These are phyloP conservation scores for Eimeria acervulina DNA, from an alignment of 169 alveolate genomes.

Conservation along the genomic window DNA sequence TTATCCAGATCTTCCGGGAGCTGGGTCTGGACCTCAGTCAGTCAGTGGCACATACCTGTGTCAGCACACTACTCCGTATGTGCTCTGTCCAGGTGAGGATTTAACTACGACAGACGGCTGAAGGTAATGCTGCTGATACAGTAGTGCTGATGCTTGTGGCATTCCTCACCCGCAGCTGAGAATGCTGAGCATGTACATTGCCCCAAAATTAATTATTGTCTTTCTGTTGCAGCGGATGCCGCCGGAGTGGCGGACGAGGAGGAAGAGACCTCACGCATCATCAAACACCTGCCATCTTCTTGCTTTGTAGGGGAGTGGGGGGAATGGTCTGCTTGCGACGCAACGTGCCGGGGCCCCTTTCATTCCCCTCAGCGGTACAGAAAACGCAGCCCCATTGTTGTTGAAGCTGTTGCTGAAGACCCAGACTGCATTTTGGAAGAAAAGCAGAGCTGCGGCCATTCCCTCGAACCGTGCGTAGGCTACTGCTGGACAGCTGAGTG, in stretches of 20 bases:
- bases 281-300: not conserved
- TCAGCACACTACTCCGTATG: slow-evolving; percentile 48
- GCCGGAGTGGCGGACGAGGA: not conserved
- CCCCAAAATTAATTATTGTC: not conserved
- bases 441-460: not conserved
- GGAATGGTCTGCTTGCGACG: slow-evolving; percentile 70
- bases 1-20: slow-evolving; percentile 71
- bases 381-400: slow-evolving; percentile 20
- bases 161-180: not conserved
- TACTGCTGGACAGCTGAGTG: slow-evolving; percentile 68
- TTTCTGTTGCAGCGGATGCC: slow-evolving; percentile 30
- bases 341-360: slow-evolving; percentile 23
- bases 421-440: slow-evolving; percentile 53
- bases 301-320: slow-evolving; percentile 68
- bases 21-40: slow-evolving; percentile 48
- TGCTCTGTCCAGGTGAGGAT: slow-evolving; percentile 40
- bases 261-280: not conserved
- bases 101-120: not conserved
- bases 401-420: not conserved
- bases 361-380: slow-evolving; percentile 20
- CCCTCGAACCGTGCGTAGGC: slow-evolving; percentile 29
- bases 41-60: slow-evolving; percentile 57
- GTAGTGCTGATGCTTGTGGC: not conserved
- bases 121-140: not conserved
- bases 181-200: not conserved